Evolutionary conservation across 2,329 filamentous ascomycete species (phyloP).

Genomic region (Aspergillus niger): DNA sequence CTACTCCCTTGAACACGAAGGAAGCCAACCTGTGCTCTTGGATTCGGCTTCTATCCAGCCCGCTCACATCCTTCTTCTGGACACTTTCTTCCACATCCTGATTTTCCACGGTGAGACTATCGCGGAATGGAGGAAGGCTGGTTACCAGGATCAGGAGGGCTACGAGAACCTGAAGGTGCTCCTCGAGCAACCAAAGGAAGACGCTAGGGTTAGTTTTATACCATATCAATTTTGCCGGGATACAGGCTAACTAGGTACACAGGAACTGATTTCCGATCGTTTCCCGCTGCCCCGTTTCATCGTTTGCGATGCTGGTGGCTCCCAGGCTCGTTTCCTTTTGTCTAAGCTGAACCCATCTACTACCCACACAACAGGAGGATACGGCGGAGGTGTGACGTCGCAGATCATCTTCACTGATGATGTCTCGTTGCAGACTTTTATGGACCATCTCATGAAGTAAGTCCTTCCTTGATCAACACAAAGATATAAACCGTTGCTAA

Average conservation of each 20-base stretch:
- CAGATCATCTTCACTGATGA: slow-evolving; percentile 99
- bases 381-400: slow-evolving; percentile 84
- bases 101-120: slow-evolving; percentile 99
- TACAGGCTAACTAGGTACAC: slow-evolving; percentile 11
- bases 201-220: slow-evolving; percentile 72
- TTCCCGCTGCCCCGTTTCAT: slow-evolving; percentile 99
- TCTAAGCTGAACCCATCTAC: slow-evolving; percentile 98
- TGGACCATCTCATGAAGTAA: slow-evolving; percentile 99
- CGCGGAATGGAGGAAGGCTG: slow-evolving; percentile 96
- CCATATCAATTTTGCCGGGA: background rate
- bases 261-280: slow-evolving; percentile 95
- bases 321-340: slow-evolving; percentile 92
- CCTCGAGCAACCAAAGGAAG: slow-evolving; percentile 91
- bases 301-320: slow-evolving; percentile 96
- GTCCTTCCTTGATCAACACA: slow-evolving; percentile 35
- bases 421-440: slow-evolving; percentile 96
- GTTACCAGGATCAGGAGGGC: slow-evolving; percentile 96
- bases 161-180: slow-evolving; percentile 93
- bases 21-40: slow-evolving; percentile 86
- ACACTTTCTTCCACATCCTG: slow-evolving; percentile 99
- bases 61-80: slow-evolving; percentile 87
- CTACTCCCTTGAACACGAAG: slow-evolving; percentile 95
- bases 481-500: slow-evolving; percentile 27
- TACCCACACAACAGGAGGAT: slow-evolving; percentile 89
- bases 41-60: slow-evolving; percentile 96